Percentiles rank a stretch among this genome's conserved stretches.
phyloP scores from a whole-genome alignment of 2,329 filamentous ascomycete species.

The Metarhizium anisopliae region DNA sequence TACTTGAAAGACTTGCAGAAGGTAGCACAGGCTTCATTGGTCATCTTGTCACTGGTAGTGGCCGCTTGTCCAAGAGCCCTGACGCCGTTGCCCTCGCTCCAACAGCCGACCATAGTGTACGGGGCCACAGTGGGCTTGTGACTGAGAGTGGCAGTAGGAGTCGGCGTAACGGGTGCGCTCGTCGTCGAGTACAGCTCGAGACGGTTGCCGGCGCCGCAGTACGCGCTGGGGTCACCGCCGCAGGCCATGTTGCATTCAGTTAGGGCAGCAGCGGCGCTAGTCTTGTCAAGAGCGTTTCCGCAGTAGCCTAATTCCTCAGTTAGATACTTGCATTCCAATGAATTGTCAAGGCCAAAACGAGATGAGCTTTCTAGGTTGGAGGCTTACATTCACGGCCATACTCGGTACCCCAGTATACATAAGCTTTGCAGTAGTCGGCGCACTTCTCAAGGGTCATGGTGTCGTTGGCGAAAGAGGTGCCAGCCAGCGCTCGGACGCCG shows the following conservation, averaged over 20 bases:
- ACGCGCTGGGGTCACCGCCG: slow-evolving; percentile 30
- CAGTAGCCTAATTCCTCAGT: slow-evolving; percentile 30
- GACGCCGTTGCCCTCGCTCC: slow-evolving; percentile 25
- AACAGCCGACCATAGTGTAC: slow-evolving; percentile 31
- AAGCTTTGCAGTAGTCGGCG: slow-evolving; percentile 35
- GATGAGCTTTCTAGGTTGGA: neutral
- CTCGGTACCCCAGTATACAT: slow-evolving; percentile 40
- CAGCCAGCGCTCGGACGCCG: slow-evolving; percentile 32
- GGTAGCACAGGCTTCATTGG: slow-evolving; percentile 22
- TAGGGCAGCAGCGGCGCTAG: slow-evolving; percentile 18
- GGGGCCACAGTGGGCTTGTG: slow-evolving; percentile 14
- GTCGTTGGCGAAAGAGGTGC: slow-evolving; percentile 32
- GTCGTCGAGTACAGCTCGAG: slow-evolving; percentile 35
- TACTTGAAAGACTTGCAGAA: slow-evolving; percentile 28
- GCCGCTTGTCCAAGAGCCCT: slow-evolving; percentile 24
- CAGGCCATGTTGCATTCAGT: slow-evolving; percentile 30
- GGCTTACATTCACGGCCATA: slow-evolving; percentile 40
- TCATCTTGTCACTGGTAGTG: slow-evolving; percentile 20
- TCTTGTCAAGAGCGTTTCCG: slow-evolving; percentile 29
- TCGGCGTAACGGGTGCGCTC: slow-evolving; percentile 20
- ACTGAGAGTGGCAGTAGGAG: slow-evolving; percentile 16
- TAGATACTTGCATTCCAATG: slow-evolving; percentile 1
- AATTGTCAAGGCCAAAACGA: neutral
- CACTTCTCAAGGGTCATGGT: slow-evolving; percentile 42
- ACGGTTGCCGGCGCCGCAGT: slow-evolving; percentile 33